Percentiles rank a stretch among this genome's conserved stretches.
These are phyloP conservation scores for Papiliotrema fonsecae DNA, from an alignment of 1,284 basidiomycete species.

Conservation along the genomic window DNA sequence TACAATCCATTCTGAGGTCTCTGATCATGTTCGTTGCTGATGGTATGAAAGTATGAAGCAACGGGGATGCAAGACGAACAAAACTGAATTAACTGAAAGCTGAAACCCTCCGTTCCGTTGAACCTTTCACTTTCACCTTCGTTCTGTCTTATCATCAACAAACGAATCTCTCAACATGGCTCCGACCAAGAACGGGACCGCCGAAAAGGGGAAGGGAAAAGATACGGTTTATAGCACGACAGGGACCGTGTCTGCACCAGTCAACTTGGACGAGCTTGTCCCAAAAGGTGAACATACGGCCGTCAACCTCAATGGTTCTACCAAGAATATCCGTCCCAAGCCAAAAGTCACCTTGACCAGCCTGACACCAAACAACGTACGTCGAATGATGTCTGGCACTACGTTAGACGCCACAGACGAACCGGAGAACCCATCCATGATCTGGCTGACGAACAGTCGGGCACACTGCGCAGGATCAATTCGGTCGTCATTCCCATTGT, in stretches of 20 bases:
- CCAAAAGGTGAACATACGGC: constrained; percentile 34
- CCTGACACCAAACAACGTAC: constrained; percentile 46
- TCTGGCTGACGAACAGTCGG: constrained; percentile 26
- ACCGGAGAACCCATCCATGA: background rate
- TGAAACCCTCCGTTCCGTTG: background rate
- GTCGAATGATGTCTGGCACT: constrained; percentile 12
- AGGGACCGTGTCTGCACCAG: constrained; percentile 41
- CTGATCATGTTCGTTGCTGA: constrained; percentile 11
- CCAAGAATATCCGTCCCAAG: constrained; percentile 33
- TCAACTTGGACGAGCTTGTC: constrained; percentile 29
- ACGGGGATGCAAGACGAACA: background rate
- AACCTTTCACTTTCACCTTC: background rate
- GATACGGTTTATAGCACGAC: constrained; percentile 29
- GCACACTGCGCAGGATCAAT: constrained; percentile 44
- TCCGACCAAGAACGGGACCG: background rate
- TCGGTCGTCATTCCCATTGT: constrained; percentile 43
- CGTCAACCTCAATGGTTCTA: constrained; percentile 22
- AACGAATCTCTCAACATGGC: constrained; percentile 2
- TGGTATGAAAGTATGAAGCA: background rate
- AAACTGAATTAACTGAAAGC: background rate
- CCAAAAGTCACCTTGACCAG: constrained; percentile 47
- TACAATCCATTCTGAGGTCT: constrained; percentile 22
- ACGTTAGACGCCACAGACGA: background rate
- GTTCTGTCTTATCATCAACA: no score
- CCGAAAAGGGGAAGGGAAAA: constrained; percentile 3